Evolutionary conservation across 345 rosid genomes (phyloP), one percentile per base, ranked within the genome.

Genomic region (Conringia planisiliqua): DNA sequence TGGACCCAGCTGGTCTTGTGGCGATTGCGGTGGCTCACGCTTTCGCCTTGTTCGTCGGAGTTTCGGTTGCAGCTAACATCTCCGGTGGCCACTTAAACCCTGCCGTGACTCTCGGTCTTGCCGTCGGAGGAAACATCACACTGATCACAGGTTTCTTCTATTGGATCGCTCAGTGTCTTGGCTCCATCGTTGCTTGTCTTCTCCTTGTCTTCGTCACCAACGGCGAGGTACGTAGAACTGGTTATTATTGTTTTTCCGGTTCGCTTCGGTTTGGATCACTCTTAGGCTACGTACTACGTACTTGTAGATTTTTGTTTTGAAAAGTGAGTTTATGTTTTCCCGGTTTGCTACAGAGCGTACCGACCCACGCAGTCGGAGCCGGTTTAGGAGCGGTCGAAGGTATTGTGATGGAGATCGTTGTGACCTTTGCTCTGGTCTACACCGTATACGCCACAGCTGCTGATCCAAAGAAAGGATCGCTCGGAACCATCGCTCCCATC

Each of bases 81-180:
- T 93, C 96, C 0, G 98, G 97, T 10, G 98, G 98, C 14, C 97
- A 91, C 62, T 70, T 91, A 26, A 93, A 93, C 65, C 97, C 97
- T 0, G 97, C 97, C 7, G 96, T 91, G 81, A 93, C 97, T 32
- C 82, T 91, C 0, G 97, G 97, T 14, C 73, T 93, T 79, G 96
- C 96, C 13, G 17, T 91, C 11, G 96, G 98, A 1, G 98, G 97
- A 66, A 81, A 93, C 84, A 91, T 91, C 75, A 86, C 91, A 33
- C 27, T 91, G 70, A 81, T 91, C 30, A 86, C 93, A 3, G 91
- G 95, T 81, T 29, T 93, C 80, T 84, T 93, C 79, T 91, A 93
- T 18, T 88, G 95, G 96, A 77, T 93, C 43, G 91, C 97, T 68
- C 98, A 91, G 29, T 89, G 86, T 78, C 88, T 85, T 54, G 96